Percentiles rank a stretch among this genome's conserved stretches.
Evolutionary conservation across 257 asterid genomes (phyloP).

Genomic region (Solanum lycopersicoides): DNA sequence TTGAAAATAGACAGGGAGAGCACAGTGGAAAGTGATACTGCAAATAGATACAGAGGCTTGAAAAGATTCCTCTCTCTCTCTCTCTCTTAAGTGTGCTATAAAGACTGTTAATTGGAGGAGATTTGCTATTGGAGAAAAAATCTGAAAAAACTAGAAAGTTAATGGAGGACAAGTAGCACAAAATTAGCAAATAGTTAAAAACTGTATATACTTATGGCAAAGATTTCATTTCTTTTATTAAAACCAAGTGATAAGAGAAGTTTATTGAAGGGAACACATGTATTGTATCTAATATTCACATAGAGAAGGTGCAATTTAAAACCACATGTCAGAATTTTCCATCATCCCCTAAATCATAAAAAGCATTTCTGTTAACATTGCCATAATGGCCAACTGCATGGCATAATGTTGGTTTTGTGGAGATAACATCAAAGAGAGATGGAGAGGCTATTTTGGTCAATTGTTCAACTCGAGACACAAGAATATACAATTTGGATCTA

Average conservation of each 20-base stretch:
- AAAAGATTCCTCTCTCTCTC: not conserved
- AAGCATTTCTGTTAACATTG: not conserved
- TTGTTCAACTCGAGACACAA: not conserved
- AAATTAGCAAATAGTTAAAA: not conserved
- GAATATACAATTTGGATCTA: not conserved
- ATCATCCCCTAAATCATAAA: not conserved
- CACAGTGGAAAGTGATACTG: not conserved
- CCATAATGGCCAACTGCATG: not conserved
- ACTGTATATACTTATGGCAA: not conserved
- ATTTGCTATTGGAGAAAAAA: not conserved
- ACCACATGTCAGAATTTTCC: not conserved
- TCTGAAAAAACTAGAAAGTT: not conserved
- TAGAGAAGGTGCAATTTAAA: not conserved
- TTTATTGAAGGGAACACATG: not conserved
- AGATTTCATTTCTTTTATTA: not conserved
- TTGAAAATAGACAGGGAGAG: not conserved
- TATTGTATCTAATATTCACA: not conserved
- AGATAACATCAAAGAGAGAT: not conserved
- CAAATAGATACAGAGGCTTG: not conserved
- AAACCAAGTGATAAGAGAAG: not conserved
- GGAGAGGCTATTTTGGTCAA: not conserved
- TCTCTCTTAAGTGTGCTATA: not conserved
- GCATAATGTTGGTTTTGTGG: not conserved
- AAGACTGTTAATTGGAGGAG: not conserved
- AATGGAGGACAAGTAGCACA: not conserved